Conservation (phyloP, 2,329 filamentous ascomycete species). For the Cercospora brassicicola region DNA sequence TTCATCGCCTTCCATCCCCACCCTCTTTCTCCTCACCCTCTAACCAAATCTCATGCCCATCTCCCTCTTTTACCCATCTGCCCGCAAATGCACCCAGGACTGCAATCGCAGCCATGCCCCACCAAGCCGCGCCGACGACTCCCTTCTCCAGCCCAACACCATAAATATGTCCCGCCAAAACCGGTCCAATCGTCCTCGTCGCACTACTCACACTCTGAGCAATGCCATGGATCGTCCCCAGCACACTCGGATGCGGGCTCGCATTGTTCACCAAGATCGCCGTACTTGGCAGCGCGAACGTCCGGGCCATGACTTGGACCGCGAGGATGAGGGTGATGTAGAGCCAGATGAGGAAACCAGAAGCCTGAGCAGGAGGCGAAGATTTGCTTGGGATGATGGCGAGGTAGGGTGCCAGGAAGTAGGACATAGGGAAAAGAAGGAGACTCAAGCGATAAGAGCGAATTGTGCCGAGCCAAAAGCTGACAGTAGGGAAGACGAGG, state of each 20-base stretch:
- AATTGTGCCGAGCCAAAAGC: no score
- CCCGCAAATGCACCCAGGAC: constrained; percentile 59
- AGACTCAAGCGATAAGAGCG: no score
- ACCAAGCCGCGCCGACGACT: constrained; percentile 59
- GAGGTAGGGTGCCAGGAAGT: constrained; percentile 47
- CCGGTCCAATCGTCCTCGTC: constrained; percentile 57
- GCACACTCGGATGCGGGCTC: constrained; percentile 56
- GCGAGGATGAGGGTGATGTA: constrained; percentile 45
- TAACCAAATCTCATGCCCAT: constrained; percentile 60
- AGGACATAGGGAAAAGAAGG: no score
- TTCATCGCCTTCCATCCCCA: constrained; percentile 5
- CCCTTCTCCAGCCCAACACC: constrained; percentile 55
- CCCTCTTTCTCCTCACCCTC: constrained; percentile 50
- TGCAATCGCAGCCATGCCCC: constrained; percentile 56
- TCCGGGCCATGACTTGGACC: constrained; percentile 50
- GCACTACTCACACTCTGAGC: constrained; percentile 58
- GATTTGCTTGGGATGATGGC: constrained; percentile 44
- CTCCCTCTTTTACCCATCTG: constrained; percentile 62
- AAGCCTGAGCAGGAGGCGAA: constrained; percentile 43
- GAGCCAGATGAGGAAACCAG: constrained; percentile 46
- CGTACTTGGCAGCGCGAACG: constrained; percentile 57
- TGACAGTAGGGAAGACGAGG: no score
- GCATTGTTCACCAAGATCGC: constrained; percentile 63
- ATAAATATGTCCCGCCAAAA: constrained; percentile 55
- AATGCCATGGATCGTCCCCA: constrained; percentile 61